Percentiles rank a stretch among this genome's conserved stretches.
These are phyloP conservation scores for Neoboletus magnificus DNA, from an alignment of 768 basidiomycete genomes.

Conservation along the genomic window DNA sequence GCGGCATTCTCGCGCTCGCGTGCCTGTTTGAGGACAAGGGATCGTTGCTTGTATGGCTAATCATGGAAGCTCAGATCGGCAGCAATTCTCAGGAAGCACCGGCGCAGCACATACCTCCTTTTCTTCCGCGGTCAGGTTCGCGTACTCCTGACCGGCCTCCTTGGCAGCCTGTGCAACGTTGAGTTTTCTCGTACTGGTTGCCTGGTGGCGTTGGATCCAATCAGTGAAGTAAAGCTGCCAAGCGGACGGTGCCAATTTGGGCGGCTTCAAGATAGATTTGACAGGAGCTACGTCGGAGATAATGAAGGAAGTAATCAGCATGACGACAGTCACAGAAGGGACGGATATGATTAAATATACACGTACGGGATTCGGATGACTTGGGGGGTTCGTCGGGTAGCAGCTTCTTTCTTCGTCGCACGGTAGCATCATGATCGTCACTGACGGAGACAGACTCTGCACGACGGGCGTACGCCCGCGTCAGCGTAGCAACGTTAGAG, in stretches of 20 bases:
- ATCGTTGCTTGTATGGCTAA: constrained; percentile 83
- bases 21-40: constrained; percentile 78
- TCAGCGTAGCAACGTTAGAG: constrained; percentile 44
- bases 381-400: constrained; percentile 30
- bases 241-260: constrained; percentile 88
- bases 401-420: constrained; percentile 54
- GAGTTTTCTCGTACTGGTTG: constrained; percentile 75
- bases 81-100: constrained; percentile 23
- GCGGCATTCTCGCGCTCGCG: constrained; percentile 78
- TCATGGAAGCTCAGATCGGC: constrained; percentile 20
- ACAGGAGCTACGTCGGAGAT: constrained; percentile 48
- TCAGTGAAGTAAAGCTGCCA: constrained; percentile 98
- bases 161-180: constrained; percentile 96
- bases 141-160: constrained; percentile 90
- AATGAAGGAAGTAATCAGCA: constrained; percentile 25
- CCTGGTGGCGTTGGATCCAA: constrained; percentile 87
- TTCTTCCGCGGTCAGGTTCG: constrained; percentile 69
- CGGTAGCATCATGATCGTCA: constrained; percentile 71
- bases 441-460: constrained; percentile 60
- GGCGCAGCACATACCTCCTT: constrained; percentile 62
- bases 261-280: constrained; percentile 80
- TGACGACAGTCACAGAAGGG: constrained; percentile 26
- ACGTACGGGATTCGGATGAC: constrained; percentile 47
- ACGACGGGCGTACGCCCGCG: constrained; percentile 62
- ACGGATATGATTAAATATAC: constrained; percentile 29